These are phyloP conservation scores for Stemphylium vesicarium DNA, from an alignment of 2,329 filamentous ascomycete genomes.

Conservation along the genomic window DNA sequence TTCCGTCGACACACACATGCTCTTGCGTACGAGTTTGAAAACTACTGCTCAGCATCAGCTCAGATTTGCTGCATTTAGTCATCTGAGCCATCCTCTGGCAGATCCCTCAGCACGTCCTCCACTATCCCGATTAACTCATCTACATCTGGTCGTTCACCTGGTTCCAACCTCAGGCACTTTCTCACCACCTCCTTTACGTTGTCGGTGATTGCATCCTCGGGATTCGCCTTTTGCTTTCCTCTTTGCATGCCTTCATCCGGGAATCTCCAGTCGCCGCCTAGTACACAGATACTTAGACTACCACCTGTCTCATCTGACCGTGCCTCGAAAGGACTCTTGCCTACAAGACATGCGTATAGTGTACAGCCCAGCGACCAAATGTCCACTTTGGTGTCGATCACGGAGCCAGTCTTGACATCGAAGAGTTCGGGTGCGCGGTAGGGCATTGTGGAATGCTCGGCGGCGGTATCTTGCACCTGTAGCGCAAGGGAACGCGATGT, in stretches of 20 bases:
- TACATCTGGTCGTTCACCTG: slow-evolving; percentile 84
- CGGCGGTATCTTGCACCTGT: slow-evolving; percentile 90
- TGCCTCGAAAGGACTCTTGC: slow-evolving; percentile 96
- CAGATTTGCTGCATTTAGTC: slow-evolving; percentile 8
- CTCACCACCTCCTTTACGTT: slow-evolving; percentile 86
- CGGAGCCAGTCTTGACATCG: slow-evolving; percentile 90
- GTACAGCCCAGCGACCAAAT: slow-evolving; percentile 98
- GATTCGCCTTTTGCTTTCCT: slow-evolving; percentile 59
- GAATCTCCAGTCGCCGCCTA: slow-evolving; percentile 95
- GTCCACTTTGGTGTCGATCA: slow-evolving; percentile 95
- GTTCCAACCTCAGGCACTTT: slow-evolving; percentile 85
- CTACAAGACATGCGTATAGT: slow-evolving; percentile 94
- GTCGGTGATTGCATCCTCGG: slow-evolving; percentile 71
- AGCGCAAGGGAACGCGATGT: slow-evolving; percentile 89
- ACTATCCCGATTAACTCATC: slow-evolving; percentile 81
- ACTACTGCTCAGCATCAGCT: neutral
- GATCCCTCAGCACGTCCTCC: slow-evolving; percentile 70
- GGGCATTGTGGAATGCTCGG: slow-evolving; percentile 97
- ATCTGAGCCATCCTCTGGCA: slow-evolving; percentile 65
- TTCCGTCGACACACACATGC: neutral
- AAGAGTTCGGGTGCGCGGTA: slow-evolving; percentile 98
- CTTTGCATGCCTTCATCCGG: slow-evolving; percentile 76
- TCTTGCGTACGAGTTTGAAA: neutral
- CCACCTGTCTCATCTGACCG: slow-evolving; percentile 96
- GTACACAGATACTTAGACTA: slow-evolving; percentile 86